Base-by-base conservation (phyloP, 192 early-diverging fungal genomes). In the Gryganskiella cystojenkinii region DNA sequence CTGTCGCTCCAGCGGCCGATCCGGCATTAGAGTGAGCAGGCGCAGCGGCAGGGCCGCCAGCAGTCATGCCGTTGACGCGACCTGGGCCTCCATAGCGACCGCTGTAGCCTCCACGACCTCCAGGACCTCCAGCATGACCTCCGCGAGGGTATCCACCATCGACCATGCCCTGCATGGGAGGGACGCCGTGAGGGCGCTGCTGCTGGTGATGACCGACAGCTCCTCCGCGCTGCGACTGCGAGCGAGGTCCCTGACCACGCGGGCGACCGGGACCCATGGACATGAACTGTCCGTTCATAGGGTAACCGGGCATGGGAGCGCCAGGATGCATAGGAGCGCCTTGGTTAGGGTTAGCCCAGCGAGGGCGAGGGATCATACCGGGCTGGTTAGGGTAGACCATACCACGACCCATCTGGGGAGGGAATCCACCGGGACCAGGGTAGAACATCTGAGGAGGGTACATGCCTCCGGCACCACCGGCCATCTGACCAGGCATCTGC, bases 401-500 rank as follows among this genome's bases (percentile, higher is more conserved):
- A 13, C 73, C 73, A 45, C 75, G 66, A 19, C 55, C 80, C 63
- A 63, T 79, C 78, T 47, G 83, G 55, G 50, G 85, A 70, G 58
- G 79, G 83, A 70, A 82, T 14, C 64, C 64, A 59, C 43, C 56
- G 53, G 56, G 64, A 30, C 52, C 71, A 28, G 64, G 80, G 37
- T 79, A 71, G 68, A 57, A 80, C 42, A 78, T 46, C 33, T 71
- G 72, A 46, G 74, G 81, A 53, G 75, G 79, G 59, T 80, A 85
- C 55, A 79, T 79, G 30, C 61, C n/a, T n/a, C n/a, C 56, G 13
- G 37, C 37, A 40, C 37, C 64, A 6, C 62, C 62, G 43, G 82
- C 62, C 64, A 81, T 80, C 61, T 83, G 84, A 35, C 80, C 80
- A 46, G 84, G 84, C 30, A 73, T 71, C 80, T 92, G 89, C 75